phyloP scores from a whole-genome alignment of 78 protist species.

The Pigoraptor vietnamica region DNA sequence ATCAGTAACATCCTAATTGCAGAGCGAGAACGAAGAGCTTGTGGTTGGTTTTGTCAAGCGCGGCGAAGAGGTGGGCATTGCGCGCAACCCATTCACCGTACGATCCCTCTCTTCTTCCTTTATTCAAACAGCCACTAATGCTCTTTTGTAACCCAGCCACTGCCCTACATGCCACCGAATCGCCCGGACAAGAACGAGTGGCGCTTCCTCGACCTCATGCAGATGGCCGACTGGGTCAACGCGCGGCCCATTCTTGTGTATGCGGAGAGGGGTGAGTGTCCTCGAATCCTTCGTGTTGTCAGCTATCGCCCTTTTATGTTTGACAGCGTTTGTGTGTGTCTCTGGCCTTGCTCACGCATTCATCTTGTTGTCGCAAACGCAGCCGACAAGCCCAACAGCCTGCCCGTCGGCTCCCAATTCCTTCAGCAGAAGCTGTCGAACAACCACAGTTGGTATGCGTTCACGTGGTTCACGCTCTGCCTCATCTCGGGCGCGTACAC shows the following conservation, averaged over 20 bases:
- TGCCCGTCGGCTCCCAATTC: not conserved
- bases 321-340: not conserved
- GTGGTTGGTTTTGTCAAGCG: not conserved
- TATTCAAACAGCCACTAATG: not conserved
- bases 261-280: not conserved
- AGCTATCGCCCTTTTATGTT: too few relatives aligned
- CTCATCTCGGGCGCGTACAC: not conserved
- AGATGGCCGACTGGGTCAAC: not conserved
- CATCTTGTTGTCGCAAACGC: not conserved
- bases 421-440: not conserved
- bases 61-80: not conserved
- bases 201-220: not conserved
- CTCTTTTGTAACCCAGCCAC: not conserved
- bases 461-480: not conserved
- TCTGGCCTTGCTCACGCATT: not conserved
- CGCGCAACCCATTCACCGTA: too few relatives aligned
- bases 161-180: not conserved
- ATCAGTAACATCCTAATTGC: not conserved
- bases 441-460: not conserved
- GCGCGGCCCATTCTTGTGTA: not conserved
- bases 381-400: not conserved
- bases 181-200: not conserved
- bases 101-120: not conserved
- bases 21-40: not conserved
- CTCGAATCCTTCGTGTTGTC: not conserved